Evolutionary conservation across 2,329 filamentous ascomycete species (phyloP).

Genomic region (Alternaria conjuncta): DNA sequence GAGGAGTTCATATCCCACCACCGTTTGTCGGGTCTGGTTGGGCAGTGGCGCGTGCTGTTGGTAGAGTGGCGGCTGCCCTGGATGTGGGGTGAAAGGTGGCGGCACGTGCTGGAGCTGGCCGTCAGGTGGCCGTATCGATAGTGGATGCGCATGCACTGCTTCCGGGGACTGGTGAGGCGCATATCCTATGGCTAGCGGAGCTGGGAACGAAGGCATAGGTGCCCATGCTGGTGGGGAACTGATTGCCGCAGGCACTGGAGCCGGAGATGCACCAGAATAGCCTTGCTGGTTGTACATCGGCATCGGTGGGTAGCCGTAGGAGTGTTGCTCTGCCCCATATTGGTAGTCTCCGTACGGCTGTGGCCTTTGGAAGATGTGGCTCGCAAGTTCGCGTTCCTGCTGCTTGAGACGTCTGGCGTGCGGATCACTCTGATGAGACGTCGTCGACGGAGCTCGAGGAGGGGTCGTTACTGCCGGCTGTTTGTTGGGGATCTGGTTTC

Average conservation of each 20-base stretch:
- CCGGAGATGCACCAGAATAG: constrained; percentile 35
- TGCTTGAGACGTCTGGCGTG: constrained; percentile 36
- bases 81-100: constrained; percentile 27
- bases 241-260: constrained; percentile 23
- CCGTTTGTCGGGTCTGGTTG: constrained; percentile 35
- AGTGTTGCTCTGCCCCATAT: constrained; percentile 33
- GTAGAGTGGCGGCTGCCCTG: constrained; percentile 36
- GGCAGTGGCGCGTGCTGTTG: constrained; percentile 28
- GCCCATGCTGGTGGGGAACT: constrained; percentile 31
- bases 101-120: constrained; percentile 19
- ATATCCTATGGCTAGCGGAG: constrained; percentile 34
- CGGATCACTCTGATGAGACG: constrained; percentile 33
- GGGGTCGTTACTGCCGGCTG: constrained; percentile 25
- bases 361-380: constrained; percentile 46
- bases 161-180: constrained; percentile 31
- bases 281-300: constrained; percentile 38
- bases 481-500: constrained; percentile 13
- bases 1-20: constrained; percentile 48
- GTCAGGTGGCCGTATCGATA: constrained; percentile 28
- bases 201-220: constrained; percentile 28
- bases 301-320: constrained; percentile 29
- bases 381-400: constrained; percentile 43
- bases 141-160: constrained; percentile 27
- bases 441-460: constrained; percentile 27
- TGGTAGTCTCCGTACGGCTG: constrained; percentile 43